Evolutionary conservation across 345 rosid genomes (phyloP).

Genomic region (Limnanthes douglasii): DNA sequence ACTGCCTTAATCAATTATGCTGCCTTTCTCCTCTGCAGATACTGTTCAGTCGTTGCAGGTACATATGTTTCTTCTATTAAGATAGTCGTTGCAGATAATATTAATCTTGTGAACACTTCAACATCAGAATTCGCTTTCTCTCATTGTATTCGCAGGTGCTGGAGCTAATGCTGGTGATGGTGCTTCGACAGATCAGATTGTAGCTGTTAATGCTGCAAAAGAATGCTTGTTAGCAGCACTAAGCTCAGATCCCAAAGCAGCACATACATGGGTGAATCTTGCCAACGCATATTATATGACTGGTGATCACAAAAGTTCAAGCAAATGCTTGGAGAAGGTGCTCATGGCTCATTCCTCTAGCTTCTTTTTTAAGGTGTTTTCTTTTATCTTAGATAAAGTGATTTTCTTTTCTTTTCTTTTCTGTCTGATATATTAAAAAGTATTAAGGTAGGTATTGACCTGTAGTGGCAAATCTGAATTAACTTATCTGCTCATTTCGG

Average conservation of each 20-base stretch:
- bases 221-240: constrained; percentile 72
- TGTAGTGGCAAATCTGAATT: too few species aligned
- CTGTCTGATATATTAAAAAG: constrained; percentile 1
- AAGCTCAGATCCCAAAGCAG: constrained; percentile 68
- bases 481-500: not conserved
- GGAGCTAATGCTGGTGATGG: constrained; percentile 64
- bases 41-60: constrained; percentile 77
- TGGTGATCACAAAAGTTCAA: constrained; percentile 77
- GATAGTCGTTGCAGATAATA: too few species aligned
- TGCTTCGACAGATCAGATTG: constrained; percentile 38
- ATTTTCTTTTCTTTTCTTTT: constrained; percentile 5
- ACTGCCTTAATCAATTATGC: constrained; percentile 80
- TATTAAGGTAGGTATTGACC: too few species aligned
- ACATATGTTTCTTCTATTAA: too few species aligned
- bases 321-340: constrained; percentile 99
- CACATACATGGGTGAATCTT: constrained; percentile 73
- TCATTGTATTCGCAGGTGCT: constrained; percentile 35
- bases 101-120: too few species aligned
- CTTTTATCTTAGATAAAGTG: constrained; percentile 16
- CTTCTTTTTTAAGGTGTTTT: constrained; percentile 34
- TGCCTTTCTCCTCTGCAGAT: constrained; percentile 63
- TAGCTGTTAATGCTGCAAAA: constrained; percentile 57
- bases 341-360: constrained; percentile 37
- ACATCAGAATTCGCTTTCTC: constrained; percentile 6
- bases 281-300: constrained; percentile 62